Base-by-base conservation (phyloP, 768 basidiomycete genomes). In the Mrakia hoshinonis region DNA sequence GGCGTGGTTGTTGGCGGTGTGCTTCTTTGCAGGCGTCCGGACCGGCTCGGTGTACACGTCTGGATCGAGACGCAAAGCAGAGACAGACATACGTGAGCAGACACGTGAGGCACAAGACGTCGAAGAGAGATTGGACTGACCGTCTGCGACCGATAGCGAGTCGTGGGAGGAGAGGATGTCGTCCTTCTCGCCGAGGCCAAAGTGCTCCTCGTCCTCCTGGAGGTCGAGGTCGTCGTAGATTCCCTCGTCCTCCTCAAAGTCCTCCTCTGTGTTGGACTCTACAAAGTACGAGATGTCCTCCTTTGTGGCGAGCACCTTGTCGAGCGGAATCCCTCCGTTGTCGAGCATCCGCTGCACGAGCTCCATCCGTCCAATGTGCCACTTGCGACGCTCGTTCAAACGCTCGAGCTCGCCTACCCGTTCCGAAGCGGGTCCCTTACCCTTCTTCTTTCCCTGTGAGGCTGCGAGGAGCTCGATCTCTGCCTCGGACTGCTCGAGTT, bases 141-240 rank as follows among this genome's bases (percentile, higher is more conserved):
- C 67, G 62, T 81, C 81, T 87, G 63, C 82, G 82, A 75, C 83
- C 81, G 79, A 92, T 84, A 39, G 88, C 48, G 79, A 79, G 65
- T 88, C 89, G 73, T 92, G 90, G 67, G 85, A 88, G 12, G 80
- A 79, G 61, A 86, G 87, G 20, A 92, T 86, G 63, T 92, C 90
- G 65, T 87, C 86, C 71, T 79, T 82, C 48, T 75, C 72, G 67
- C 85, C 85, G 52, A 90, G 82, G 68, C 90, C 77, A 77, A 93
- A 92, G 77, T 90, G 89, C 82, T 92, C 92, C 77, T 98, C 95
- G 79, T 96, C 92, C 77, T 96, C 95, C 75, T 96, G 91, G 58
- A 99, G 88, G 76, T 91, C 91, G 73, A 99, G 90, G 20, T 98
- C 96, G 76, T 98, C 96, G 77, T 99, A 99, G 64, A 99, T 90